Evolutionary conservation across 805 yeast species (phyloP).

Genomic region (Zygosaccharomyces gambellarensis): DNA sequence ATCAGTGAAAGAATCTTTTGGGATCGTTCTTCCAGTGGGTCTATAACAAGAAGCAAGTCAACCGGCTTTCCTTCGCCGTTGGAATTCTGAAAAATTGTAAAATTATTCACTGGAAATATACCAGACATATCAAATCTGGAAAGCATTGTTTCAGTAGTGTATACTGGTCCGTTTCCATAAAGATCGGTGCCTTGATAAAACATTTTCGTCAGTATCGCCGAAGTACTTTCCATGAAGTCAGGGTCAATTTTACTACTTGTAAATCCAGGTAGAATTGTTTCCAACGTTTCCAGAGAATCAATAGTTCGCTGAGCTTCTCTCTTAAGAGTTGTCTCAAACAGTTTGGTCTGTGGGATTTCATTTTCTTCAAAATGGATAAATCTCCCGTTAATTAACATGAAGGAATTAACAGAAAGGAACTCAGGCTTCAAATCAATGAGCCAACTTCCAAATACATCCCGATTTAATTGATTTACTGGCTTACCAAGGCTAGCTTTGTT

Average conservation of each 20-base stretch:
- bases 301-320: constrained; percentile 48
- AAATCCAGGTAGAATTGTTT: constrained; percentile 18
- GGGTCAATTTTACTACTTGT: constrained; percentile 20
- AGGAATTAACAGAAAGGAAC: constrained; percentile 33
- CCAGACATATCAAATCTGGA: constrained; percentile 45
- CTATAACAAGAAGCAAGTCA: constrained; percentile 56
- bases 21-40: constrained; percentile 67
- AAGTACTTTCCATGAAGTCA: constrained; percentile 46
- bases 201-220: constrained; percentile 42
- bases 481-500: neutral
- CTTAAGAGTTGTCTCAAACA: constrained; percentile 39
- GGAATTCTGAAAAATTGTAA: constrained; percentile 23
- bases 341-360: constrained; percentile 22
- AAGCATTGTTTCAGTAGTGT: constrained; percentile 38
- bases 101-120: constrained; percentile 12
- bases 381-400: constrained; percentile 53
- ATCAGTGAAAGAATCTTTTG: constrained; percentile 55
- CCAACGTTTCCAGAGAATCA: constrained; percentile 28
- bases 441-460: constrained; percentile 19
- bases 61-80: constrained; percentile 37
- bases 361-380: constrained; percentile 36
- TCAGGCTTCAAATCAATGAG: constrained; percentile 22
- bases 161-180: constrained; percentile 37
- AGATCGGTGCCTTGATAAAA: constrained; percentile 35
- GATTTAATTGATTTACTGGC: constrained; percentile 12